These are phyloP conservation scores for Xerocomellus dryophilus DNA, from an alignment of 768 basidiomycete species.

Conservation along the genomic window DNA sequence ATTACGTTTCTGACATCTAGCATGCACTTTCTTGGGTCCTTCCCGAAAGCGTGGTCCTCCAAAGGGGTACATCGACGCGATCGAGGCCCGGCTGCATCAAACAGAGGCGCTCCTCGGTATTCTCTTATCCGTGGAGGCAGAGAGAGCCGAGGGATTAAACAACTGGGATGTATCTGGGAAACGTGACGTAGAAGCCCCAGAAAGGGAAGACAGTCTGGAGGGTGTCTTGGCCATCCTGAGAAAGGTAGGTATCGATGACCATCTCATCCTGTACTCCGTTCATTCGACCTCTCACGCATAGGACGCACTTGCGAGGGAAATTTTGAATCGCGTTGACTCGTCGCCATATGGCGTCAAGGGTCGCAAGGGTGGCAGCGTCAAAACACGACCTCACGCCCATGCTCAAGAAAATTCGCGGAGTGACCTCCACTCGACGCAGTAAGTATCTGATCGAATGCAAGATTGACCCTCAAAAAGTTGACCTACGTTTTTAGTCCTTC, in stretches of 20 bases:
- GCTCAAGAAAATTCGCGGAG: constrained; percentile 15
- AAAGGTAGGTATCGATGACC: constrained; percentile 37
- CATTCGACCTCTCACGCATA: constrained; percentile 29
- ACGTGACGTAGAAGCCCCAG: neutral
- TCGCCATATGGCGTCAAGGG: constrained; percentile 77
- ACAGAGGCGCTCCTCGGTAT: constrained; percentile 88
- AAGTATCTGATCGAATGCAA: constrained; percentile 24
- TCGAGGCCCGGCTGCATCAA: constrained; percentile 87
- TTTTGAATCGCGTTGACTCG: constrained; percentile 77
- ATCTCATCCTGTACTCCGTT: neutral
- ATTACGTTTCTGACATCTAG: constrained; percentile 33
- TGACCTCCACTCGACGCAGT: constrained; percentile 64
- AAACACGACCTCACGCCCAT: constrained; percentile 23
- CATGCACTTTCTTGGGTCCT: constrained; percentile 75
- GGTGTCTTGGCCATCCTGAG: constrained; percentile 49
- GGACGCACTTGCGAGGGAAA: constrained; percentile 78
- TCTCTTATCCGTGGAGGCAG: constrained; percentile 50
- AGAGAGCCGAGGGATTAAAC: constrained; percentile 13
- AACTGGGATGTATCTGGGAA: constrained; percentile 36
- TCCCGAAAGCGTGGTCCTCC: constrained; percentile 83
- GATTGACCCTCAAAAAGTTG: neutral
- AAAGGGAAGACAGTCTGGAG: constrained; percentile 14
- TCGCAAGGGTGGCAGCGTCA: constrained; percentile 46
- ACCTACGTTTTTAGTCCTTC: constrained; percentile 53
- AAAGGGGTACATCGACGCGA: constrained; percentile 94